These are phyloP conservation scores for Kwoniella bestiolae DNA, from an alignment of 768 basidiomycete genomes.

Conservation along the genomic window DNA sequence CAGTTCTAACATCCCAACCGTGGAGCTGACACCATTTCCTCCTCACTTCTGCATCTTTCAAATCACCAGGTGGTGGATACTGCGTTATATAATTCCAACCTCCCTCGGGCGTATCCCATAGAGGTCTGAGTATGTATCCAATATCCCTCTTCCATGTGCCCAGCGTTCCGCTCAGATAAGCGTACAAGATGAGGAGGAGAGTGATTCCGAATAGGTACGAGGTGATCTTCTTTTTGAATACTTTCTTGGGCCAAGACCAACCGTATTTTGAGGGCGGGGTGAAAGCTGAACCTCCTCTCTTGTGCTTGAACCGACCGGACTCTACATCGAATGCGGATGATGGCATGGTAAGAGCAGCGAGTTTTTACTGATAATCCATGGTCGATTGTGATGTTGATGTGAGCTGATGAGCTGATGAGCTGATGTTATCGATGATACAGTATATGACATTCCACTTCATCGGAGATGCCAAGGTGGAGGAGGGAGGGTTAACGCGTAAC, in stretches of 20 bases:
- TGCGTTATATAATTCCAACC: constrained; percentile 22
- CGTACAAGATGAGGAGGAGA: background rate
- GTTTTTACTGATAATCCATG: background rate
- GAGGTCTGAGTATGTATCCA: constrained; percentile 30
- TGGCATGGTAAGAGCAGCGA: background rate
- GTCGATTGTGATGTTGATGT: too few relatives aligned
- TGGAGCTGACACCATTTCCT: constrained; percentile 30
- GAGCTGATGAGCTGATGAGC: background rate
- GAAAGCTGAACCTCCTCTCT: background rate
- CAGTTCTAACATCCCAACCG: constrained; percentile 20
- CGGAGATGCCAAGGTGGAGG: too few relatives aligned
- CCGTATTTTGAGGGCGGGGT: background rate
- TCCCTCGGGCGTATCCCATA: constrained; percentile 31
- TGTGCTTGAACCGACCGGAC: background rate
- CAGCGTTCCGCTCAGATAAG: background rate
- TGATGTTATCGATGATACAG: too few relatives aligned
- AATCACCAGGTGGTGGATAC: constrained; percentile 12
- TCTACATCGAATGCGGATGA: background rate
- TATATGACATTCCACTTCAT: too few relatives aligned
- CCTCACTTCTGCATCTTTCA: background rate
- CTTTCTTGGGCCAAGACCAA: background rate
- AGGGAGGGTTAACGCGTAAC: too few relatives aligned
- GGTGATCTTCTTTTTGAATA: background rate
- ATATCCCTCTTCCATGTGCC: constrained; percentile 28
- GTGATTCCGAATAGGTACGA: background rate